Evolutionary conservation across 2,329 filamentous ascomycete species (phyloP), one percentile per base, ranked within the genome.

Genomic region (Madurella mycetomatis): DNA sequence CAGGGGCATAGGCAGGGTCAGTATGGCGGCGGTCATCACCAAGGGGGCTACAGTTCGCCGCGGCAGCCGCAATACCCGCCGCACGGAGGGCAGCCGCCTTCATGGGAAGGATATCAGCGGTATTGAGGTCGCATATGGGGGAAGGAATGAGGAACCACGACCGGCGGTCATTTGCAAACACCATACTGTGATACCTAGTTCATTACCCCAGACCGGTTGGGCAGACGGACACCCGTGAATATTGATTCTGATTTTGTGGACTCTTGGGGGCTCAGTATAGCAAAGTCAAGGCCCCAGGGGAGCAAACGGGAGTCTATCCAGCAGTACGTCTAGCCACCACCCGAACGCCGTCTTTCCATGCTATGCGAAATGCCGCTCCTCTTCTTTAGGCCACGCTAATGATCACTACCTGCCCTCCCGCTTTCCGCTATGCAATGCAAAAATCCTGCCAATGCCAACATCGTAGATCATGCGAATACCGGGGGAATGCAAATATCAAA

Each of bases 41-140:
- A 43, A 18, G 55, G 57, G 9, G 51, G 53, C 1, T 60, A 60
- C 45, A 44, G 50, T 11, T 39, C 34, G 12, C 54, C 54, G 45
- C 62, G 53, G 45, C 62, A 67, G 12, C 69, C 69, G 12, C 67
- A 69, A 15, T 69, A 70, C 1, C 67, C 67, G 37, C 65, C 69
- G 1, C 60, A 60, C 62, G 53, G 65, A 57, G 69, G 69, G 1
- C 65, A 67, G 34, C 63, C 69, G 1, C 61, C 64, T 11, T 65
- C 45, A 47, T 60, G 49, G 60, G 59, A 68, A 31, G 64, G 63
- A 13, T 70, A 72, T 54, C 63, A 64, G 46, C 70, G 66, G 42
- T 37, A 37, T 15, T 37, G 13, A 37, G 13, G 34, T 37, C 34
- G 9, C 4, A 15, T 11, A 11, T 37, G 34, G 9, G 9, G 34